Percentiles rank a stretch among this genome's conserved stretches.
phyloP scores from a whole-genome alignment of 352 stramenopile species.

The Blastocystis hominis region DNA sequence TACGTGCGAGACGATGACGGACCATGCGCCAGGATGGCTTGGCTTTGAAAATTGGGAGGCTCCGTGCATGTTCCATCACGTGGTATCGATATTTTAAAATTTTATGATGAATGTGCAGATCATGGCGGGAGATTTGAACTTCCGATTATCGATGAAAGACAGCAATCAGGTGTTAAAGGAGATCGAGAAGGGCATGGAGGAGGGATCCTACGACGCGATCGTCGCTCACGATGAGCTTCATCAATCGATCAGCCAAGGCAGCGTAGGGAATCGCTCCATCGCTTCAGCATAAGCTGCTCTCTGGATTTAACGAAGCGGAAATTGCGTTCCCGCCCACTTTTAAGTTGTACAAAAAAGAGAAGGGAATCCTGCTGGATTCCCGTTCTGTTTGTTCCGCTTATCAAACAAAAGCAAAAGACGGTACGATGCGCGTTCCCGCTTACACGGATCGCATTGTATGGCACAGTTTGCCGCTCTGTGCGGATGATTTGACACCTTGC shows the following conservation, averaged over 20 bases:
- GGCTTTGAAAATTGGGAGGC: neutral
- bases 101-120: neutral
- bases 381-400: neutral
- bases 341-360: neutral
- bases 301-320: neutral
- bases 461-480: neutral
- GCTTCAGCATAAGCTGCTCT: neutral
- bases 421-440: neutral
- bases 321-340: slow-evolving; percentile 5
- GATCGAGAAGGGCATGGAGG: neutral
- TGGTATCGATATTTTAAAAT: neutral
- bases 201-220: neutral
- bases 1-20: neutral
- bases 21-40: neutral
- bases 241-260: neutral
- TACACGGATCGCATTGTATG: slow-evolving; percentile 11
- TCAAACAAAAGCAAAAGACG: neutral
- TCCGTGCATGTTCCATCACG: neutral
- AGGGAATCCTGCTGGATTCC: no score
- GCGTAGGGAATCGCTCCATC: no score
- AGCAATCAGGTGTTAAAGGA: neutral
- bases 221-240: neutral
- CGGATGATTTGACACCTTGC: neutral
- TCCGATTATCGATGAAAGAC: neutral
- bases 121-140: slow-evolving; percentile 20